Evolutionary conservation across 768 basidiomycete genomes (phyloP).

Genomic region (Trametes cingulata): DNA sequence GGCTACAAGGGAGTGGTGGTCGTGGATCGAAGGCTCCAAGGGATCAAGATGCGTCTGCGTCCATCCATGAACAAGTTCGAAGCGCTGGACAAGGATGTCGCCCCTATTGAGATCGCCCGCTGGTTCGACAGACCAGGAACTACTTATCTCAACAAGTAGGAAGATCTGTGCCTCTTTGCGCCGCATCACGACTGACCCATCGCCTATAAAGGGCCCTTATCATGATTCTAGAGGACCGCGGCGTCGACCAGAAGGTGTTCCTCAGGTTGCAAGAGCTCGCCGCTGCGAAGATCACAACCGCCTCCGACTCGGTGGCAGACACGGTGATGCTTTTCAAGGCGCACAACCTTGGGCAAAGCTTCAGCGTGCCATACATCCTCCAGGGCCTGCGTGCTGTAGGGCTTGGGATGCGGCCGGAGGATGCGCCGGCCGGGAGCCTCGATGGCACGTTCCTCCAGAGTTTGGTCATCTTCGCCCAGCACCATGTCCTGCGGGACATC

Average conservation of each 20-base stretch:
- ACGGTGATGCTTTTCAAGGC: slow-evolving; percentile 51
- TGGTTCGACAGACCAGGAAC: slow-evolving; percentile 59
- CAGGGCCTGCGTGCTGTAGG: slow-evolving; percentile 42
- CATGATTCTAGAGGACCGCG: slow-evolving; percentile 78
- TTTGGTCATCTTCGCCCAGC: slow-evolving; percentile 48
- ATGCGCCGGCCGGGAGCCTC: slow-evolving; percentile 6
- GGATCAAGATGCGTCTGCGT: slow-evolving; percentile 69
- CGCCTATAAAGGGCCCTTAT: slow-evolving; percentile 56
- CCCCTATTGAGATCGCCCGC: slow-evolving; percentile 73
- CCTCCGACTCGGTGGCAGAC: slow-evolving; percentile 54
- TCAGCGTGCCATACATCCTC: slow-evolving; percentile 53
- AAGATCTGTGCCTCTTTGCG: not conserved
- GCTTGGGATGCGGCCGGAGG: slow-evolving; percentile 22
- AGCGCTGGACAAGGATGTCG: slow-evolving; percentile 44
- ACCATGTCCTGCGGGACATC: slow-evolving; percentile 67
- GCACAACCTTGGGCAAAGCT: slow-evolving; percentile 49
- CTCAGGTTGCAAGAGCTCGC: slow-evolving; percentile 60
- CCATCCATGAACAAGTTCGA: slow-evolving; percentile 78
- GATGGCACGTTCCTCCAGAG: slow-evolving; percentile 29
- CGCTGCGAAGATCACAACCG: slow-evolving; percentile 56
- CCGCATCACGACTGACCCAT: not conserved
- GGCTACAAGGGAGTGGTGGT: slow-evolving; percentile 76
- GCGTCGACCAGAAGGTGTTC: slow-evolving; percentile 60
- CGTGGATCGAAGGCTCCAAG: slow-evolving; percentile 57
- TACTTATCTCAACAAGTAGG: slow-evolving; percentile 73